Percentiles rank a stretch among this genome's conserved stretches.
Evolutionary conservation across 2,329 filamentous ascomycete species (phyloP).

Genomic region (Ambrosiella beaveri): DNA sequence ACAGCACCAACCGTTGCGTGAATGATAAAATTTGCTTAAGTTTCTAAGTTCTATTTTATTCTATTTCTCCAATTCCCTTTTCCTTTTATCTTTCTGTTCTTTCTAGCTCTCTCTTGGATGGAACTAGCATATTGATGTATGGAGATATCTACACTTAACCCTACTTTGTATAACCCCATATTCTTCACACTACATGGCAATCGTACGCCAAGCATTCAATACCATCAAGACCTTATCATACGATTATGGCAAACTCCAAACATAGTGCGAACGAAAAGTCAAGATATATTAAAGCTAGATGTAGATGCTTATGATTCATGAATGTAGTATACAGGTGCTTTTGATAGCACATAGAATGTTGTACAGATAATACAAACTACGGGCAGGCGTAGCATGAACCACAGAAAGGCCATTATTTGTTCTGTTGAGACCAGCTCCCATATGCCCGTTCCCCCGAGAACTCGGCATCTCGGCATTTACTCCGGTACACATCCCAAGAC

Average conservation of each 20-base stretch:
- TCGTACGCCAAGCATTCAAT: not conserved
- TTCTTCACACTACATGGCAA: too few species aligned
- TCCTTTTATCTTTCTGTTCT: too few species aligned
- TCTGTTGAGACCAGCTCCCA: slow-evolving; percentile 38
- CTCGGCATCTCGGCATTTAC: slow-evolving; percentile 45
- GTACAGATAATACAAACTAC: not conserved
- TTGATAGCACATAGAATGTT: not conserved
- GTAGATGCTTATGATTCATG: not conserved
- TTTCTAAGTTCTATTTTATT: too few species aligned
- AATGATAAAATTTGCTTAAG: too few species aligned
- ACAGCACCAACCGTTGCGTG: too few species aligned
- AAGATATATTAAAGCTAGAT: not conserved
- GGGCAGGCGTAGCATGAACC: not conserved
- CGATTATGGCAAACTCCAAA: not conserved
- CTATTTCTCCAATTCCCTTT: too few species aligned
- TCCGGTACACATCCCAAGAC: slow-evolving; percentile 63
- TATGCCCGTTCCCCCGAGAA: slow-evolving; percentile 32
- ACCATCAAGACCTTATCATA: not conserved
- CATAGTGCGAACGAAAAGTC: not conserved
- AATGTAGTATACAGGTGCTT: not conserved
- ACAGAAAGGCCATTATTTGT: not conserved
- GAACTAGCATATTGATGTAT: too few species aligned
- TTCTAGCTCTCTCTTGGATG: too few species aligned
- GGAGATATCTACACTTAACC: too few species aligned
- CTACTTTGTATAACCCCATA: too few species aligned